Conservation (phyloP, 345 rosid genomes). For the Rhizophora mangle region DNA sequence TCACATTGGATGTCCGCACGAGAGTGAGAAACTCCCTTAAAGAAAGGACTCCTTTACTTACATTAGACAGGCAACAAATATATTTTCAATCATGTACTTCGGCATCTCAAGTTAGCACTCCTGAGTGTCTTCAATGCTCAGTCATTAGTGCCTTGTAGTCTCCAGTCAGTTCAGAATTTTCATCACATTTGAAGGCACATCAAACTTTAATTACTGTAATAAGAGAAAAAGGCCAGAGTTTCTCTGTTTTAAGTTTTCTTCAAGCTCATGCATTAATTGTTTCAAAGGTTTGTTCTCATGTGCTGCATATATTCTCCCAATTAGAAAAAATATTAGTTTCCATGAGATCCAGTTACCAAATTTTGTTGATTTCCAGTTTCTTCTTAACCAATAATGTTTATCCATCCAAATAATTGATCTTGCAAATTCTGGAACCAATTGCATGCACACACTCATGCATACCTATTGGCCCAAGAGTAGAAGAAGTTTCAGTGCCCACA, state of each 20-base stretch:
- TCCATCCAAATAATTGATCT: not conserved
- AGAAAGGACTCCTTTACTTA: no score
- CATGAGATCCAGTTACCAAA: constrained; percentile 1
- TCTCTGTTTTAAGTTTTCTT: not conserved
- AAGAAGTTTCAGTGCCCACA: constrained; percentile 22
- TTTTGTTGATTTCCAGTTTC: not conserved
- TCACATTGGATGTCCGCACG: no score
- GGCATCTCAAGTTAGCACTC: no score
- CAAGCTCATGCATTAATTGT: not conserved
- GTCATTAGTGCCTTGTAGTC: no score
- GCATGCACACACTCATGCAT: not conserved
- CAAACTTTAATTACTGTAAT: no score
- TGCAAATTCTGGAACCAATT: constrained; percentile 3
- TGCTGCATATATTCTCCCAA: not conserved
- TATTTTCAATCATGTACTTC: no score
- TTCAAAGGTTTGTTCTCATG: not conserved
- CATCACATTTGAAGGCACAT: no score
- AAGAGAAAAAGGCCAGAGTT: not conserved
- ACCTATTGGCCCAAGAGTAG: constrained; percentile 32
- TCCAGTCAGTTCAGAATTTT: no score
- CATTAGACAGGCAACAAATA: no score
- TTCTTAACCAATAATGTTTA: not conserved
- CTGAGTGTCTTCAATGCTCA: no score
- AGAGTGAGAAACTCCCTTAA: no score
- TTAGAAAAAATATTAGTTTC: not conserved